phyloP scores from a whole-genome alignment of 768 basidiomycete species.

The Lactarius sanguifluus region DNA sequence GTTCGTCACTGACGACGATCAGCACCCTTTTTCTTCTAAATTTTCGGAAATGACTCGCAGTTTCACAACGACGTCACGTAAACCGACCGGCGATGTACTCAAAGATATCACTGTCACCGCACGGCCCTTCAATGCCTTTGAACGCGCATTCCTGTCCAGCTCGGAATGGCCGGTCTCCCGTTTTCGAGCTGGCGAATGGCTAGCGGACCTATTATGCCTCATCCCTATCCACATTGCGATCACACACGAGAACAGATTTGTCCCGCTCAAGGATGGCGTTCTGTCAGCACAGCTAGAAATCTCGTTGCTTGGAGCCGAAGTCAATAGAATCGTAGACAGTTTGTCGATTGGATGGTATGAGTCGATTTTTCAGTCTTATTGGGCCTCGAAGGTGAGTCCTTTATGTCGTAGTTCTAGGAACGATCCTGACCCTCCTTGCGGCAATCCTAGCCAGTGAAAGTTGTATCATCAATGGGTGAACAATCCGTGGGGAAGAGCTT shows the following conservation, averaged over 20 bases:
- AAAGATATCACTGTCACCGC: conserved; percentile 40
- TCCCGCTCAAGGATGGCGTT: conserved; percentile 61
- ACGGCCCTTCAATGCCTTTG: conserved; percentile 35
- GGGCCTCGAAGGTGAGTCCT: conserved; percentile 51
- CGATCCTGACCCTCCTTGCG: background rate
- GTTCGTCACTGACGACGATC: conserved; percentile 46
- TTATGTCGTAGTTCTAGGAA: background rate
- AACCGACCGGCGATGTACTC: conserved; percentile 51
- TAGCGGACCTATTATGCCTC: conserved; percentile 58
- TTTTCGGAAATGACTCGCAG: conserved; percentile 45
- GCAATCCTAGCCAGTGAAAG: conserved; percentile 51
- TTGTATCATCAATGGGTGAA: conserved; percentile 69
- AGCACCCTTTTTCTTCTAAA: conserved; percentile 41
- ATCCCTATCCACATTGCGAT: conserved; percentile 66
- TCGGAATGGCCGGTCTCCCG: conserved; percentile 36
- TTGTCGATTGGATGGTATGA: conserved; percentile 67
- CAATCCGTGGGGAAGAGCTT: conserved; percentile 66
- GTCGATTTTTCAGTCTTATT: conserved; percentile 61
- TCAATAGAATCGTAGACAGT: conserved; percentile 55
- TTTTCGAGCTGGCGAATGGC: conserved; percentile 58
- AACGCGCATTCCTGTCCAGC: conserved; percentile 11
- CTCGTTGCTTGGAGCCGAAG: conserved; percentile 57
- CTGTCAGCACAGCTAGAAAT: conserved; percentile 50
- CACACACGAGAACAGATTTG: conserved; percentile 57
- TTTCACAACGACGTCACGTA: conserved; percentile 51